Evolutionary conservation across 768 basidiomycete genomes (phyloP), one percentile per base, ranked within the genome.

Genomic region (Leccinum sublutescens): DNA sequence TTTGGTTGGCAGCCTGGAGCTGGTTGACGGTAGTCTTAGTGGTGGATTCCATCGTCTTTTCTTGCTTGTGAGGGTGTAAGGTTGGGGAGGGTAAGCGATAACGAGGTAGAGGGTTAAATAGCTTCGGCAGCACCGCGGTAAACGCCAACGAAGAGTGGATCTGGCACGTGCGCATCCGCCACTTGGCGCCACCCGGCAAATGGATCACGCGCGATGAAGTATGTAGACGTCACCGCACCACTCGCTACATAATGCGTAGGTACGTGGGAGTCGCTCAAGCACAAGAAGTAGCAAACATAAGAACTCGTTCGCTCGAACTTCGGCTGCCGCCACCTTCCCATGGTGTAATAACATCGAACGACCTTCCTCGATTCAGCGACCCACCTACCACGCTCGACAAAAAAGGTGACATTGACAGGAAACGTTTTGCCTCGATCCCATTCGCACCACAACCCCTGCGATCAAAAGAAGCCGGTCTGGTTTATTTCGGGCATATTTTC

Each of bases 1-100:
- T 88, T 70, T 83, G 76, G 33, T 82, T 75, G 40, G 80, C 77
- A 68, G 80, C 84, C 68, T 81, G 79, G 23, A 87, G 87, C 74
- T 89, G 87, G 67, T 75, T 70, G 25, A 76, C 71, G 50, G 79
- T 82, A 1, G 61, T 68, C 43, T 73, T 73, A 57, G 65, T 64
- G 29, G 73, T 65, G 27, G 73, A 51, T 21, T 73, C 68, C 72
- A 73, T 73, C 66, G 69, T 56, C 66, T 62, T 17, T 47, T 40
- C 52, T 58, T 73, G 47, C 64, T 66, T 64, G 67, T 68, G 64
- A 71, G 64, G 61, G 64, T 61, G 55, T 15, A 48, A 49, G 50
- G 36, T 12, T 57, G 40, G 58, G 56, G 19, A 27, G 8, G 21
- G 8, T 4, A 17, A 25, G 25, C 11, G 25, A 51, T 2, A 36